Base-by-base conservation (phyloP, 345 rosid genomes). In the Eucalyptus regnans region DNA sequence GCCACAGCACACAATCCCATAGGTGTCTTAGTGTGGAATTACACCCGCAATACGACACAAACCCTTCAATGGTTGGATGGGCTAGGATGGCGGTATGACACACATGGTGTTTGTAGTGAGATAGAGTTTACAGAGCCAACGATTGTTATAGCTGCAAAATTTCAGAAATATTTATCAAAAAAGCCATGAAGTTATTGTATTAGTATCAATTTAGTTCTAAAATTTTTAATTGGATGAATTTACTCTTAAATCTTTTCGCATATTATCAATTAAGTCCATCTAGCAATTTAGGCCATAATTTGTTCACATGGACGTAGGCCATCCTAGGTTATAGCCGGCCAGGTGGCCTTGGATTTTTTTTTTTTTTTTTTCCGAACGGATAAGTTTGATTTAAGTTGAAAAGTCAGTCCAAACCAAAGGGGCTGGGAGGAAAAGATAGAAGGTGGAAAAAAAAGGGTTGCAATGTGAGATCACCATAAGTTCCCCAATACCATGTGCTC, bases 1-100 rank as follows among this genome's bases (percentile, higher is more conserved):
- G 92, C 94, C 96, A 92, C 31, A 95, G 43, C 58, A 52, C 58
- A 52, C 25, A 3, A 52, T 52, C 20, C 58, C 58, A 23, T 22
- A 56, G 29, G 29, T 23, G 9, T 23, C 29, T 23, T 56, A 56
- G 62, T 23, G 29, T 56, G 62, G 62, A 23, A 25, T 56, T 56
- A 9, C 62, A 10, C 62, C 29, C 62, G 13, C 0, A 9, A 25
- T 56, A 23, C 29, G 29, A 56, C 62, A 22, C 29, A 56, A 23
- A 56, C 62, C 62, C 62, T 56, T 25, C 62, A 56, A 23, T 25
- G 31, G 33, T 12, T 12, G 33, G 33, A 60, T 60, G 93, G 29
- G 86, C 89, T 33, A 91, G 88, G 5, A 90, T 54, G 15, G 52
- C 50, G 10, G 52, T 18, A 52, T 0, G 58, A 18, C 56, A 18